Base-by-base conservation (phyloP, 2,329 filamentous ascomycete genomes). In the Monilinia polystroma region DNA sequence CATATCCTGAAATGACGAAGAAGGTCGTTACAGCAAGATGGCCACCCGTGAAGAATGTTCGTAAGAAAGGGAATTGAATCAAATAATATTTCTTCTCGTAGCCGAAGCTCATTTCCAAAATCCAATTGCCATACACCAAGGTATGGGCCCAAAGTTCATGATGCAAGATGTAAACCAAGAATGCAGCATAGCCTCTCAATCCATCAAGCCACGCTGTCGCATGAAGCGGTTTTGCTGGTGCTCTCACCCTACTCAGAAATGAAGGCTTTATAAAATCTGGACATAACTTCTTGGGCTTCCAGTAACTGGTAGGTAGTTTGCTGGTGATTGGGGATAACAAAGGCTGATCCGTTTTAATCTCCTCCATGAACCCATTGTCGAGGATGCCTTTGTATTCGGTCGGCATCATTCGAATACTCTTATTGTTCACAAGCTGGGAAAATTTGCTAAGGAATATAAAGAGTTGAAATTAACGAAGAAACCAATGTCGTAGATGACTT, bases 21-120 rank as follows among this genome's bases (percentile, higher is more conserved):
- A 83, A 83, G 35, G 82, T 76, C 67, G 81, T 29, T 79, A 85
- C 84, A 7, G 87, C 84, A 55, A 83, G 84, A 70, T 89, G 85
- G 0, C 87, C 85, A 2, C 87, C 85, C 2, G 81, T 80, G 73
- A 89, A 87, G 71, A 90, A 81, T 47, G 80, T 79, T 38, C 89
- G 81, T 45, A 91, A 75, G 1, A 81, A 80, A 4, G 87, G 88
- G 4, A 91, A 79, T 64, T 81, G 32, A 77, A 74, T 72, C 79
- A 81, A 63, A 78, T 72, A 57, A 70, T 70, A 69, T 59, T 71
- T 51, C 70, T 73, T 51, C 70, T 73, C 70, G 76, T 76, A 67
- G 75, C 72, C 68, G 62, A 68, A 74, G 1, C 77, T 77, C 55
- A 70, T 71, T 57, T 73, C 72, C 38, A 74, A 66, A 26, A 72